These are phyloP conservation scores for Kodamaea suecica DNA, from an alignment of 1,139 yeast genomes.

Conservation along the genomic window DNA sequence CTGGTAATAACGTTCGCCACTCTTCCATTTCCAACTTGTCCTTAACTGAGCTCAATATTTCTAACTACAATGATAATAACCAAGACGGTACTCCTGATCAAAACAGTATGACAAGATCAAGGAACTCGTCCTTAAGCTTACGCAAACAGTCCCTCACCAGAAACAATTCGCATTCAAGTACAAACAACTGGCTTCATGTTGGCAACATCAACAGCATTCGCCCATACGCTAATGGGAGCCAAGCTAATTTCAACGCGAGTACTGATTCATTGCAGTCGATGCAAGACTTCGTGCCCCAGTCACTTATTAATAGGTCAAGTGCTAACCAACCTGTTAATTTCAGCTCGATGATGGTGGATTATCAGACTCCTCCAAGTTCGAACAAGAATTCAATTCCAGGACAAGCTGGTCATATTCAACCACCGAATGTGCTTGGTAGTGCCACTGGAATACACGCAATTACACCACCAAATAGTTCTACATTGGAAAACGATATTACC, in stretches of 20 bases:
- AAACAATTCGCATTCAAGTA: conserved; percentile 37
- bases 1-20: conserved; percentile 23
- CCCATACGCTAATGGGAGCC: conserved; percentile 14
- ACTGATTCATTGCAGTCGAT: conserved; percentile 46
- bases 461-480: conserved; percentile 15
- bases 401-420: conserved; percentile 18
- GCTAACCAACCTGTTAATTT: conserved; percentile 11
- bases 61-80: conserved; percentile 22
- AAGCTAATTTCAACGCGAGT: conserved; percentile 28
- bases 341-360: conserved; percentile 39
- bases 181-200: conserved; percentile 43
- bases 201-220: conserved; percentile 42
- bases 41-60: conserved; percentile 39
- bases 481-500: conserved; percentile 1
- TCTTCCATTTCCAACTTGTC: conserved; percentile 43
- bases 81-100: conserved; percentile 6
- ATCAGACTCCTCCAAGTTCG: conserved; percentile 44
- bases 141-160: conserved; percentile 47
- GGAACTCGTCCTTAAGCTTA: conserved; percentile 30
- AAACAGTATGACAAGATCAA: conserved; percentile 16
- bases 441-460: conserved; percentile 6
- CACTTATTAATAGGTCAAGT: conserved; percentile 31
- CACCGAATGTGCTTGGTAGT: conserved; percentile 10
- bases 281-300: conserved; percentile 46
- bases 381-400: conserved; percentile 30